phyloP scores from a whole-genome alignment of 2,329 filamentous ascomycete genomes.

The Sordariomycetes sp. region DNA sequence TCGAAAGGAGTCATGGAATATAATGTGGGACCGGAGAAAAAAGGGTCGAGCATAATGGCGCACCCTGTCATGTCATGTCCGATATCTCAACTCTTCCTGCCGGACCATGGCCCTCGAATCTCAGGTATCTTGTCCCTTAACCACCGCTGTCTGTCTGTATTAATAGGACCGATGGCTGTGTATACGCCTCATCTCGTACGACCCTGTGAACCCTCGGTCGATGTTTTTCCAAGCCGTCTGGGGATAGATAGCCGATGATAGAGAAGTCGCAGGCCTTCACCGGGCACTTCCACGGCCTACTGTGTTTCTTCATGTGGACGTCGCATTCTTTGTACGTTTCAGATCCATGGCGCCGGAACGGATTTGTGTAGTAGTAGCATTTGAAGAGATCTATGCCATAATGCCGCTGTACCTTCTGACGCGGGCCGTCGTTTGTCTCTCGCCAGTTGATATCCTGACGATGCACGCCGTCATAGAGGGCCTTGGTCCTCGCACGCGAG shows the following conservation, averaged over 20 bases:
- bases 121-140: no score
- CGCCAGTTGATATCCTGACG: background rate
- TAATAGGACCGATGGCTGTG: background rate
- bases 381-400: background rate
- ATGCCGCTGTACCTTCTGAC: background rate
- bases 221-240: background rate
- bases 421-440: background rate
- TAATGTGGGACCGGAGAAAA: no score
- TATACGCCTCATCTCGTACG: background rate
- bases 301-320: slow-evolving; percentile 1
- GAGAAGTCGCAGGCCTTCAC: slow-evolving; percentile 10
- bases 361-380: background rate
- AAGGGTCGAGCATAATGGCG: no score
- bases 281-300: slow-evolving; percentile 12
- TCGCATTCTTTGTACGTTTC: background rate
- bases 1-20: no score
- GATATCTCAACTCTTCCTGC: no score
- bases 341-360: background rate
- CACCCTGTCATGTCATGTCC: no score
- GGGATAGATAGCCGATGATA: slow-evolving; percentile 10
- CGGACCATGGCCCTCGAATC: no score
- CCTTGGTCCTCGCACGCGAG: background rate
- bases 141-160: no score
- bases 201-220: background rate
- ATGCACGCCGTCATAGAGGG: background rate